Evolutionary conservation across 352 stramenopile genomes (phyloP).

Genomic region (Pythium aquatile): DNA sequence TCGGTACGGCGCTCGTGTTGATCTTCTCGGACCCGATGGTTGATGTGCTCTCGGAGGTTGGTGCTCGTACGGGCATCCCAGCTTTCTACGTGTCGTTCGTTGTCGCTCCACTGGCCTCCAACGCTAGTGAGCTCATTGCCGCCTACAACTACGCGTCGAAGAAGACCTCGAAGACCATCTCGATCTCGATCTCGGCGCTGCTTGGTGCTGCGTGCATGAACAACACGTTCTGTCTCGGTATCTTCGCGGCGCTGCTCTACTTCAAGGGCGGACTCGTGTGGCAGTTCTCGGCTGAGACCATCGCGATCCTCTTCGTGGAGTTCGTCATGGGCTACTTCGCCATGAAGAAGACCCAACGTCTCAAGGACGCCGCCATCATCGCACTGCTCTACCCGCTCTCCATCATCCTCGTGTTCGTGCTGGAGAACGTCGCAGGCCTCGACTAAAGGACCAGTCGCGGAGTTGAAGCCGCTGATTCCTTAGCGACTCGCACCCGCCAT

Average conservation of each 20-base stretch:
- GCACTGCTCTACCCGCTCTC: conserved; percentile 92
- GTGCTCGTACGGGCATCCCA: conserved; percentile 85
- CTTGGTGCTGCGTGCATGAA: conserved; percentile 98
- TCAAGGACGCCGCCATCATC: conserved; percentile 81
- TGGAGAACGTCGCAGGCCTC: conserved; percentile 91
- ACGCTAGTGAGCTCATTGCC: conserved; percentile 97
- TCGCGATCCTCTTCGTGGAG: conserved; percentile 96
- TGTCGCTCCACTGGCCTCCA: conserved; percentile 96
- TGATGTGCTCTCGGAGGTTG: conserved; percentile 95
- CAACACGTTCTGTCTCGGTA: conserved; percentile 99
- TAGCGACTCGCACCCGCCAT: background rate
- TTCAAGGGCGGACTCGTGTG: conserved; percentile 94
- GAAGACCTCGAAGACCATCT: conserved; percentile 98
- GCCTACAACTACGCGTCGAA: conserved; percentile 97
- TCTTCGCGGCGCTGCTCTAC: conserved; percentile 97
- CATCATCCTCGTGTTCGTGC: conserved; percentile 89
- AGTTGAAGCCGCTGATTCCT: background rate
- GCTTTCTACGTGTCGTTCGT: conserved; percentile 99
- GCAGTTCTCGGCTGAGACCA: conserved; percentile 97
- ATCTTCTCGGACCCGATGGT: conserved; percentile 98
- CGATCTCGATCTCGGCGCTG: conserved; percentile 92
- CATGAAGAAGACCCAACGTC: conserved; percentile 87
- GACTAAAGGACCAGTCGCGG: conserved; percentile 59
- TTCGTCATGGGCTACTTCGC: conserved; percentile 83
- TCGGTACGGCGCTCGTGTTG: conserved; percentile 94